phyloP scores from a whole-genome alignment of 331 rosid genomes.

The Saraca asoca region DNA sequence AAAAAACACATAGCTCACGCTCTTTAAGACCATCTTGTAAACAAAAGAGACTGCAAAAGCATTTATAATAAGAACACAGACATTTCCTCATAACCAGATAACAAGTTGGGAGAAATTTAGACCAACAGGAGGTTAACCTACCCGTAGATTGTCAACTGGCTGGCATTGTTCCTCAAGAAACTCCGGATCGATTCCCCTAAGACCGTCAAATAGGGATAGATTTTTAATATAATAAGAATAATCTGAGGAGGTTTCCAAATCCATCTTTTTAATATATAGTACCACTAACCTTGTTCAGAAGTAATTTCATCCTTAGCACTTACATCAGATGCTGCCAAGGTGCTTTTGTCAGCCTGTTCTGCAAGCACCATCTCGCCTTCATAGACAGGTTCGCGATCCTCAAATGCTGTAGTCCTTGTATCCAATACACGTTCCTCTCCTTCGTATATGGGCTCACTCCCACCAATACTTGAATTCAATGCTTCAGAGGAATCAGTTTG shows the following conservation, averaged over 20 bases:
- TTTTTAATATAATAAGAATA: conserved; percentile 16
- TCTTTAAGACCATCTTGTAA: conserved; percentile 96
- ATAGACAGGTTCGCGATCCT: conserved; percentile 81
- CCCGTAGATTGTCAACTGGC: conserved; percentile 91
- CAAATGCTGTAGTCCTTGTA: conserved; percentile 45
- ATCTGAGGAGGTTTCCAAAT: conserved; percentile 20
- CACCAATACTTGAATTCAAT: conserved; percentile 62
- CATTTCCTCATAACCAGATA: conserved; percentile 18
- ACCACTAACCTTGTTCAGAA: conserved; percentile 68
- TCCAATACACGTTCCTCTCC: conserved; percentile 92
- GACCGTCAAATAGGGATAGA: conserved; percentile 40
- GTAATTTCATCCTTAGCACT: conserved; percentile 64
- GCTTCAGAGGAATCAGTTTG: conserved; percentile 53
- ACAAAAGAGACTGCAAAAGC: conserved; percentile 81
- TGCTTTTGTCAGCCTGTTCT: conserved; percentile 76
- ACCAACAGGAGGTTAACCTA: conserved; percentile 40
- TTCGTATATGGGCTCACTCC: conserved; percentile 91
- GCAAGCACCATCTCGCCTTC: conserved; percentile 93
- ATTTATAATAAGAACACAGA: conserved; percentile 29
- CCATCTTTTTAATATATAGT: conserved; percentile 20
- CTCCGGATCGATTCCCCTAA: conserved; percentile 80
- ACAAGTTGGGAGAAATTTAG: conserved; percentile 21
- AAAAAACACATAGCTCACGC: conserved; percentile 92
- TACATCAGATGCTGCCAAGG: conserved; percentile 39
- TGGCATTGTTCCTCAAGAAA: conserved; percentile 89